Percentiles rank a stretch among this genome's conserved stretches.
phyloP scores from a whole-genome alignment of 2,329 filamentous ascomycete species.

The Exutisphaerella laricina region DNA sequence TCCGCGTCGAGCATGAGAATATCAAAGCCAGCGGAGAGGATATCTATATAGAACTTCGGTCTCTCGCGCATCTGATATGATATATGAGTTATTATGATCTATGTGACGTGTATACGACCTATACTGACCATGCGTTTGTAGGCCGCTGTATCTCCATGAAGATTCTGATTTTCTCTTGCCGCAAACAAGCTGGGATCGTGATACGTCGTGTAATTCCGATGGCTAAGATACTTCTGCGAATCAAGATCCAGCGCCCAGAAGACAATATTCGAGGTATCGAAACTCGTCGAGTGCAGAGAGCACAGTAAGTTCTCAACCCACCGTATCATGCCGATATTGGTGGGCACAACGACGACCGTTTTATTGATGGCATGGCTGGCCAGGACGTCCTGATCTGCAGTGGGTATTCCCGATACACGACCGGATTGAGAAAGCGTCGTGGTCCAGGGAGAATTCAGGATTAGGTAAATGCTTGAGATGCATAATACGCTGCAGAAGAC shows the following conservation, averaged over 20 bases:
- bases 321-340: conserved; percentile 16
- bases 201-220: conserved; percentile 12
- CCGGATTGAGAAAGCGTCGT: neutral
- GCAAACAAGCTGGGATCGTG: conserved; percentile 14
- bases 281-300: conserved; percentile 9
- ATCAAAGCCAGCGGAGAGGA: conserved; percentile 17
- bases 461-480: neutral
- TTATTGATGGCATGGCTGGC: conserved; percentile 9
- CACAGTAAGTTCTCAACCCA: conserved; percentile 17
- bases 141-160: conserved; percentile 13
- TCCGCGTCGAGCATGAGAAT: conserved; percentile 22
- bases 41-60: conserved; percentile 18
- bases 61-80: conserved; percentile 18
- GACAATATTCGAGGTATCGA: conserved; percentile 11
- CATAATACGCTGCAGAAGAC: neutral
- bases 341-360: conserved; percentile 14
- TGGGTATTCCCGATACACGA: neutral
- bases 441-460: neutral
- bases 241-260: conserved; percentile 21
- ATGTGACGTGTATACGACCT: too few species aligned
- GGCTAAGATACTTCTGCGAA: conserved; percentile 6
- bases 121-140: conserved; percentile 20
- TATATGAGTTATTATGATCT: too few species aligned
- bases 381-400: conserved; percentile 1
- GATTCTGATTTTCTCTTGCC: conserved; percentile 15